Evolutionary conservation across 371 early-diverging fungal species (phyloP).

Genomic region (Mycotypha africana): DNA sequence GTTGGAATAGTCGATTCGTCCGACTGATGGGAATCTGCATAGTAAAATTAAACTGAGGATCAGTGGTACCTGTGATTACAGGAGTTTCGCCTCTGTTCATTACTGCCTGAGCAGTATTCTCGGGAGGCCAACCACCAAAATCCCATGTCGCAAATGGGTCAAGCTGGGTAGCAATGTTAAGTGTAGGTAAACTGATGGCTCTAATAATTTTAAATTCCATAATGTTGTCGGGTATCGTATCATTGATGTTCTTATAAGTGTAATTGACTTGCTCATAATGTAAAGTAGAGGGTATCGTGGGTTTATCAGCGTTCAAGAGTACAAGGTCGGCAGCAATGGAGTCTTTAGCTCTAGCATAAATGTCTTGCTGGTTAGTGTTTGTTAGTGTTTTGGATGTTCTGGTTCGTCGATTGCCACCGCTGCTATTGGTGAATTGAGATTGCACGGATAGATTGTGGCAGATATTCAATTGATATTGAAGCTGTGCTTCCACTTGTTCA

Average conservation of each 20-base stretch:
- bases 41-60: slow-evolving; percentile 58
- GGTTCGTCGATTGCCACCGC: slow-evolving; percentile 2
- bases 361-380: slow-evolving; percentile 4
- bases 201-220: slow-evolving; percentile 56
- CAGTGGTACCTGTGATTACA: slow-evolving; percentile 35
- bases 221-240: slow-evolving; percentile 61
- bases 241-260: slow-evolving; percentile 45
- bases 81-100: slow-evolving; percentile 66
- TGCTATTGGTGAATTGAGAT: slow-evolving; percentile 18
- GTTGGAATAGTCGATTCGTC: slow-evolving; percentile 49
- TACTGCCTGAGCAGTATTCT: slow-evolving; percentile 46
- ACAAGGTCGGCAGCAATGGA: slow-evolving; percentile 47
- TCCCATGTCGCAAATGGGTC: slow-evolving; percentile 68
- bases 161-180: slow-evolving; percentile 53
- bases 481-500: slow-evolving; percentile 45
- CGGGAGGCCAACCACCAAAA: slow-evolving; percentile 69
- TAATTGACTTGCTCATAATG: slow-evolving; percentile 62
- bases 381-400: too few species aligned
- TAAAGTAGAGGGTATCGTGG: slow-evolving; percentile 45
- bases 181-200: slow-evolving; percentile 49
- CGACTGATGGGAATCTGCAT: slow-evolving; percentile 59
- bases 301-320: background rate
- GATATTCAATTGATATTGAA: slow-evolving; percentile 57
- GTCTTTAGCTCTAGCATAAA: slow-evolving; percentile 55
- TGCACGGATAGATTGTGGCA: slow-evolving; percentile 58